These are phyloP conservation scores for Trichoderma pleuroti DNA, from an alignment of 2,329 filamentous ascomycete genomes.

Conservation along the genomic window DNA sequence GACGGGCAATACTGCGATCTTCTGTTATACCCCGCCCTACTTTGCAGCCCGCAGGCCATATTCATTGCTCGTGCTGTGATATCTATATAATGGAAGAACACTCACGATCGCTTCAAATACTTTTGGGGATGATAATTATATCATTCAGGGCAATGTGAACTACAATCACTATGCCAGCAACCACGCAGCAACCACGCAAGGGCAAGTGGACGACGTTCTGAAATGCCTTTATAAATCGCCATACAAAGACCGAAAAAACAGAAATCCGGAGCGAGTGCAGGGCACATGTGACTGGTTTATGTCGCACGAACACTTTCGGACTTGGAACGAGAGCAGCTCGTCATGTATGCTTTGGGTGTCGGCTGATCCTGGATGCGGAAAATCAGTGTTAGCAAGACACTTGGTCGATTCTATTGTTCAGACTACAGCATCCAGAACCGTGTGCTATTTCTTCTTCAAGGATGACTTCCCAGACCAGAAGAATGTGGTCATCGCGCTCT, in stretches of 20 bases:
- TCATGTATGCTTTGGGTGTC: conserved; percentile 29
- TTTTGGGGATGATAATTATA: not conserved
- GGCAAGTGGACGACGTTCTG: not conserved
- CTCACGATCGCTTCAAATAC: not conserved
- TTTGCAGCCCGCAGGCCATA: not conserved
- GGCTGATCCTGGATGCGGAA: conserved; percentile 43
- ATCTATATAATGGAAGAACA: not conserved
- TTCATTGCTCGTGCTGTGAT: not conserved
- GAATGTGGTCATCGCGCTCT: not conserved
- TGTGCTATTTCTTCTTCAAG: not conserved
- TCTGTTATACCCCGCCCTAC: not conserved
- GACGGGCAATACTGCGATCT: not conserved
- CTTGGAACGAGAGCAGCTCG: not conserved
- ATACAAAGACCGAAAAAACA: conserved; percentile 19
- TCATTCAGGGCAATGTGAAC: not conserved
- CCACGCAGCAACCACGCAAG: not conserved
- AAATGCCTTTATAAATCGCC: conserved; percentile 12
- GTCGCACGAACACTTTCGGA: not conserved
- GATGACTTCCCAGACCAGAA: not conserved
- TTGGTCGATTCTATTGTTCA: conserved; percentile 33
- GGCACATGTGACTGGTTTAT: conserved; percentile 1
- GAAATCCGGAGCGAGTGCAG: not conserved
- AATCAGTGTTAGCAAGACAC: conserved; percentile 40
- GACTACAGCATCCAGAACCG: conserved; percentile 20
- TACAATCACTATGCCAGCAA: not conserved